Evolutionary conservation across 768 basidiomycete species (phyloP).

Genomic region (Boletus rubroflammeus): DNA sequence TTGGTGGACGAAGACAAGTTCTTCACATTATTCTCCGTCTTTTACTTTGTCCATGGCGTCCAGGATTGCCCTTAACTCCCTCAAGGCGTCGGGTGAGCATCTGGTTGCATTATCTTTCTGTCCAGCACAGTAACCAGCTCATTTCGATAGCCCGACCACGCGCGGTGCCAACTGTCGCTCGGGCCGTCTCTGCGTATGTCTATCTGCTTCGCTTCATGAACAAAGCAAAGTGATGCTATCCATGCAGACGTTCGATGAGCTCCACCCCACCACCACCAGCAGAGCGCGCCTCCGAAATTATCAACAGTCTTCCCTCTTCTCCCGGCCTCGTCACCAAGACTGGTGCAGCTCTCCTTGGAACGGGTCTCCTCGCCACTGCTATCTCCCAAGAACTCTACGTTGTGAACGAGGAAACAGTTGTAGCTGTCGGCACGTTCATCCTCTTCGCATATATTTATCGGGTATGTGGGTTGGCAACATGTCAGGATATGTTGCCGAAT

Average conservation of each 20-base stretch:
- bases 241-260: slow-evolving; percentile 61
- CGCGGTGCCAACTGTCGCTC: slow-evolving; percentile 45
- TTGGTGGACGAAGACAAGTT: slow-evolving; percentile 1
- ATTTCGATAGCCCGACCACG: slow-evolving; percentile 50
- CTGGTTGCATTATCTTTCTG: not conserved
- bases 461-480: slow-evolving; percentile 40
- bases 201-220: slow-evolving; percentile 3
- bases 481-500: not conserved
- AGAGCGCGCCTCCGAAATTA: slow-evolving; percentile 85
- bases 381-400: slow-evolving; percentile 98
- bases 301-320: slow-evolving; percentile 82
- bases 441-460: slow-evolving; percentile 80
- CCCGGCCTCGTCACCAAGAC: slow-evolving; percentile 93
- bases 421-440: slow-evolving; percentile 79
- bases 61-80: slow-evolving; percentile 63
- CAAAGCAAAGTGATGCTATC: slow-evolving; percentile 5
- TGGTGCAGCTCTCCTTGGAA: slow-evolving; percentile 86
- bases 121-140: not conserved
- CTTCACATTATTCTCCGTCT: slow-evolving; percentile 7
- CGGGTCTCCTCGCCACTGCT: slow-evolving; percentile 83
- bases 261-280: slow-evolving; percentile 68
- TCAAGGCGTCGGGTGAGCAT: slow-evolving; percentile 56
- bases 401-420: slow-evolving; percentile 92
- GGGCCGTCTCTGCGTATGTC: slow-evolving; percentile 47
- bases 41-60: slow-evolving; percentile 50